Conservation (phyloP, 345 rosid species). For the Conringia planisiliqua region DNA sequence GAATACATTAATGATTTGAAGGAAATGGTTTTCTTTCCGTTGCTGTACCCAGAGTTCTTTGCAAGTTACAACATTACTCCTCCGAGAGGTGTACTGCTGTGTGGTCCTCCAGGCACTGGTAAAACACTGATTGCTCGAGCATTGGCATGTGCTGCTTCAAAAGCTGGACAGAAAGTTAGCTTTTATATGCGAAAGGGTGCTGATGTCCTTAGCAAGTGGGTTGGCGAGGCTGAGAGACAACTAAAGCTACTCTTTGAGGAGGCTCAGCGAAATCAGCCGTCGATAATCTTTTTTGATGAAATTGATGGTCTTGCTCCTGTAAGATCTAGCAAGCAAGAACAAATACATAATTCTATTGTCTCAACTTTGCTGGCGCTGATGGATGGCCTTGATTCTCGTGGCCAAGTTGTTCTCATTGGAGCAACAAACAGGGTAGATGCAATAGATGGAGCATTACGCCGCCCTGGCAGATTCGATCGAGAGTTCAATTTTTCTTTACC, state of each 20-base stretch:
- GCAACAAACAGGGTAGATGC: slow-evolving; percentile 99
- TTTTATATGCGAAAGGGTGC: slow-evolving; percentile 99
- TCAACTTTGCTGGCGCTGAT: slow-evolving; percentile 98
- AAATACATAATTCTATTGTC: slow-evolving; percentile 98
- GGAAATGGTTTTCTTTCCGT: slow-evolving; percentile 99
- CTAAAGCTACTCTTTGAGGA: slow-evolving; percentile 96
- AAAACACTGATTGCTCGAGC: slow-evolving; percentile 99
- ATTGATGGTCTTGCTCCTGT: slow-evolving; percentile 99
- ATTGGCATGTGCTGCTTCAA: slow-evolving; percentile 99
- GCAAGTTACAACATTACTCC: slow-evolving; percentile 94
- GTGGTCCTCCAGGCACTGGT: slow-evolving; percentile 99
- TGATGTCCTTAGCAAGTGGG: slow-evolving; percentile 99
- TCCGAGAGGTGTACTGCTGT: slow-evolving; percentile 94
- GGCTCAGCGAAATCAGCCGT: slow-evolving; percentile 98
- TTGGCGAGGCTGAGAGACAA: slow-evolving; percentile 99
- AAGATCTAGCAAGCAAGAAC: slow-evolving; percentile 99
- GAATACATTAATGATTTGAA: slow-evolving; percentile 89
- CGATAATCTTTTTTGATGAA: slow-evolving; percentile 97
- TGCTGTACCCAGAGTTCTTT: slow-evolving; percentile 97
- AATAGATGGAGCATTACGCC: slow-evolving; percentile 98
- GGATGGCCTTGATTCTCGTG: slow-evolving; percentile 99
- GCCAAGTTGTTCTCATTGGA: slow-evolving; percentile 99
- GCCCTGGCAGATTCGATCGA: slow-evolving; percentile 99
- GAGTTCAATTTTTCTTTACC: slow-evolving; percentile 98
- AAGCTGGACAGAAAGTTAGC: slow-evolving; percentile 99